phyloP scores from a whole-genome alignment of 805 yeast genomes.

The Kazachstania kunashirensis region DNA sequence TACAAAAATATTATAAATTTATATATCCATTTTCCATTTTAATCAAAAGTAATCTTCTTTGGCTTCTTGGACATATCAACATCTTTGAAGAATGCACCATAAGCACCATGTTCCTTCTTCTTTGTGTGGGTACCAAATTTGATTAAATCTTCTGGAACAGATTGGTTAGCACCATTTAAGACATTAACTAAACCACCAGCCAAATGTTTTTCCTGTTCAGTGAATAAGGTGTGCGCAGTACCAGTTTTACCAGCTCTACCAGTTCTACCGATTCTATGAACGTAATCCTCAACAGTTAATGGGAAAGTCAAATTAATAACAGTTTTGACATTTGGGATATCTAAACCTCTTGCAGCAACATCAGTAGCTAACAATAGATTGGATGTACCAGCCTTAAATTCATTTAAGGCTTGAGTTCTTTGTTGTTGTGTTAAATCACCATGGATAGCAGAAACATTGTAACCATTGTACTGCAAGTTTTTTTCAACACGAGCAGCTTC shows the following conservation, averaged over 20 bases:
- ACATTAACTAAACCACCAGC: conserved; percentile 92
- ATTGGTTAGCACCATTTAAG: conserved; percentile 86
- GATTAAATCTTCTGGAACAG: conserved; percentile 87
- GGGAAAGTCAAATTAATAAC: conserved; percentile 96
- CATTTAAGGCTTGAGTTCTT: conserved; percentile 77
- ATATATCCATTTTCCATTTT: conserved; percentile 3
- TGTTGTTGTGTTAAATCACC: conserved; percentile 92
- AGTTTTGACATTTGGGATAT: conserved; percentile 92
- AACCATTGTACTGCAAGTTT: conserved; percentile 61
- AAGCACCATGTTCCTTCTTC: conserved; percentile 95
- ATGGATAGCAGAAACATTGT: conserved; percentile 83
- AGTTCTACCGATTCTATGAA: conserved; percentile 95
- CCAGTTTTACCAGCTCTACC: conserved; percentile 97
- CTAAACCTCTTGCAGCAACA: conserved; percentile 96
- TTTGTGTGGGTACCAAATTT: conserved; percentile 97
- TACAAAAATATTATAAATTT: too few relatives aligned
- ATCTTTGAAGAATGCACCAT: conserved; percentile 94
- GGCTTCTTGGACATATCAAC: conserved; percentile 78
- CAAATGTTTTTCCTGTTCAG: conserved; percentile 92
- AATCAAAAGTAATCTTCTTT: conserved; percentile 81
- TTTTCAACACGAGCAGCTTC: conserved; percentile 90
- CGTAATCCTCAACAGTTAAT: conserved; percentile 90
- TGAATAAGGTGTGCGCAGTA: conserved; percentile 87
- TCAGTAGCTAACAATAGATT: conserved; percentile 87
- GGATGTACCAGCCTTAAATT: conserved; percentile 72